Percentiles rank a stretch among this genome's conserved stretches.
Evolutionary conservation across 176 grass and related monocot species (phyloP).

Genomic region (Raddia distichophylla): DNA sequence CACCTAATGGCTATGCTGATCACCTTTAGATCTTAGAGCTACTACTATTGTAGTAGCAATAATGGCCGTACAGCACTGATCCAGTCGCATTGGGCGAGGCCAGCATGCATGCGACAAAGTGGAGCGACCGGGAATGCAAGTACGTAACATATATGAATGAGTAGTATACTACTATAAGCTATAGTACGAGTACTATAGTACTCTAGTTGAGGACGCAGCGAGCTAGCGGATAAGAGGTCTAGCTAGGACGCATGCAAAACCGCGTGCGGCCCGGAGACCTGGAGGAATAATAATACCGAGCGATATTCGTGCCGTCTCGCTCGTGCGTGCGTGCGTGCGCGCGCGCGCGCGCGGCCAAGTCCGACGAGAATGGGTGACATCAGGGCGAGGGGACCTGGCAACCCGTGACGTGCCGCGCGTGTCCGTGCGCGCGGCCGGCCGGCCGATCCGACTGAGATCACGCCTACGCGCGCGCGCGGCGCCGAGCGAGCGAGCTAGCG

Average conservation of each 20-base stretch:
- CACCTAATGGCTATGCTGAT: not conserved
- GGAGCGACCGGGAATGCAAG: not conserved
- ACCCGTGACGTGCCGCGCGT: conserved; percentile 18
- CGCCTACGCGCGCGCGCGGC: not conserved
- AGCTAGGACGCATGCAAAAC: too few relatives aligned
- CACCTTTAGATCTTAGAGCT: not conserved
- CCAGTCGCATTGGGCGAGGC: not conserved
- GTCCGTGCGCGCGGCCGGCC: conserved; percentile 38
- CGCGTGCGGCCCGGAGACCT: too few relatives aligned
- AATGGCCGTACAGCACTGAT: not conserved
- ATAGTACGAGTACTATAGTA: not conserved
- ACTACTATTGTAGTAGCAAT: not conserved
- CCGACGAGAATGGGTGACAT: not conserved
- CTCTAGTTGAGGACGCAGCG: too few relatives aligned
- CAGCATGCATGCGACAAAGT: not conserved
- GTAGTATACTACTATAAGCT: too few relatives aligned
- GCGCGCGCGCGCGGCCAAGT: too few relatives aligned
- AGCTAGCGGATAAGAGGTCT: too few relatives aligned
- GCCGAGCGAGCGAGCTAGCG: not conserved
- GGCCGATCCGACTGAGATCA: conserved; percentile 4
- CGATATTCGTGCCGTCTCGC: too few relatives aligned
- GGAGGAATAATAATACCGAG: too few relatives aligned
- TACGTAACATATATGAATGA: too few relatives aligned
- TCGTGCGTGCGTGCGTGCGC: too few relatives aligned
- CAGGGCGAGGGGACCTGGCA: conserved; percentile 3